Percentiles rank a stretch among this genome's conserved stretches.
phyloP scores from a whole-genome alignment of 2,329 filamentous ascomycete species.

The Talaromyces sp. region DNA sequence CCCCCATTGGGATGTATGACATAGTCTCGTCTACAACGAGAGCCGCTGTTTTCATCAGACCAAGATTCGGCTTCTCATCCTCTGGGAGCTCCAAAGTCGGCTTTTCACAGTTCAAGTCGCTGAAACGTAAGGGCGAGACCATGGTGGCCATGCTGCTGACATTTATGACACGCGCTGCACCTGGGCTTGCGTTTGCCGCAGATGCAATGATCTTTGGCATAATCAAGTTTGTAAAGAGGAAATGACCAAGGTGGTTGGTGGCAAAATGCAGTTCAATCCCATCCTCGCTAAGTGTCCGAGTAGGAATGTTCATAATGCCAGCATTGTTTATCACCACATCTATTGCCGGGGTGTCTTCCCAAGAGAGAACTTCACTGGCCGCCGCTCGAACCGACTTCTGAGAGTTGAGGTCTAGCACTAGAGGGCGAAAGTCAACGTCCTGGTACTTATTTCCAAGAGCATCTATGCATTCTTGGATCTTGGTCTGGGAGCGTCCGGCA shows the following conservation, averaged over 20 bases:
- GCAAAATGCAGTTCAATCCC: slow-evolving; percentile 35
- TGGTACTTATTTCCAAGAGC: slow-evolving; percentile 17
- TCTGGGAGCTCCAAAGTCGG: neutral
- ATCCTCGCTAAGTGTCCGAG: slow-evolving; percentile 24
- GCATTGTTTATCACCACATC: slow-evolving; percentile 43
- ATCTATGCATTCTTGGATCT: slow-evolving; percentile 25
- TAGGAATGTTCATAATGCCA: slow-evolving; percentile 31
- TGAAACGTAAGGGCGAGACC: slow-evolving; percentile 20
- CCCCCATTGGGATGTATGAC: slow-evolving; percentile 19
- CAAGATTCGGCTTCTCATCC: neutral
- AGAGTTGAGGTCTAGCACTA: slow-evolving; percentile 30
- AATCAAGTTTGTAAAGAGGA: slow-evolving; percentile 36
- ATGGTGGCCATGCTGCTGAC: slow-evolving; percentile 35
- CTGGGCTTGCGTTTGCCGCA: slow-evolving; percentile 1
- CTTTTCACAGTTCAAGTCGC: slow-evolving; percentile 22
- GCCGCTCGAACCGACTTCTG: slow-evolving; percentile 25
- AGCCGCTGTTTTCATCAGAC: neutral
- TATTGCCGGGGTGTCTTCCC: slow-evolving; percentile 24
- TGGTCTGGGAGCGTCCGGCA: slow-evolving; percentile 33
- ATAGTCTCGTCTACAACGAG: neutral
- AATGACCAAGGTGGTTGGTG: slow-evolving; percentile 35
- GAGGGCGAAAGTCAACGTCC: slow-evolving; percentile 16
- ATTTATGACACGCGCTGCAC: slow-evolving; percentile 35
- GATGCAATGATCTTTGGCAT: slow-evolving; percentile 24
- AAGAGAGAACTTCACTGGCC: slow-evolving; percentile 24